Evolutionary conservation across 345 rosid species (phyloP).

Genomic region (Carallia pectinifolia): DNA sequence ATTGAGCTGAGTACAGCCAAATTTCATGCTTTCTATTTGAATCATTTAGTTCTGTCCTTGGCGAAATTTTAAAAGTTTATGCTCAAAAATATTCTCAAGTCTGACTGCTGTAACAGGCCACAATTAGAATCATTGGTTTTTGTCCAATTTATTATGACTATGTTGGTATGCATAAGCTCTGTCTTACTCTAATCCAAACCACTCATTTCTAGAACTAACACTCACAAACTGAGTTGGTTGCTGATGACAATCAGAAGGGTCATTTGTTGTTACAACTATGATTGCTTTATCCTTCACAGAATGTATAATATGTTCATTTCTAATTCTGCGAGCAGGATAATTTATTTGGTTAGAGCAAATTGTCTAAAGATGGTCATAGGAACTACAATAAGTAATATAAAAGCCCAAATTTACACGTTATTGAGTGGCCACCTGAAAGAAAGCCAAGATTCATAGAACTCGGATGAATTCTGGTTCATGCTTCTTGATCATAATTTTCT

Average conservation of each 20-base stretch:
- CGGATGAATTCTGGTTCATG: background rate
- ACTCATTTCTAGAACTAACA: background rate
- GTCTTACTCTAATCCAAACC: background rate
- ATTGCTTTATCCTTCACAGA: background rate
- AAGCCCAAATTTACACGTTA: background rate
- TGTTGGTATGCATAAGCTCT: background rate
- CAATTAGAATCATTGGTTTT: too few relatives aligned
- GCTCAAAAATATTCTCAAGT: too few relatives aligned
- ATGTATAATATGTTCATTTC: background rate
- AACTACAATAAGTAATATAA: background rate
- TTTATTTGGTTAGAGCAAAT: background rate
- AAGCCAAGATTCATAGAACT: background rate
- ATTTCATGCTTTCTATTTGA: too few relatives aligned
- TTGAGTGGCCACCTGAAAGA: background rate
- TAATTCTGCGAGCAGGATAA: background rate
- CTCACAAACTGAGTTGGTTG: background rate
- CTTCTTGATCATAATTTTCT: constrained; percentile 1
- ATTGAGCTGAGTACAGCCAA: too few relatives aligned
- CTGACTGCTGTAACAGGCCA: too few relatives aligned
- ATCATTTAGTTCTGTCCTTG: too few relatives aligned
- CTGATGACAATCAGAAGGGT: background rate
- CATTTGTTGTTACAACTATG: background rate
- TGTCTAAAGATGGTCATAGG: background rate
- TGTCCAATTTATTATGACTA: too few relatives aligned
- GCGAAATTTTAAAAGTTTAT: too few relatives aligned